Base-by-base conservation (phyloP, 2,329 filamentous ascomycete species). In the Aspergillus melleus region DNA sequence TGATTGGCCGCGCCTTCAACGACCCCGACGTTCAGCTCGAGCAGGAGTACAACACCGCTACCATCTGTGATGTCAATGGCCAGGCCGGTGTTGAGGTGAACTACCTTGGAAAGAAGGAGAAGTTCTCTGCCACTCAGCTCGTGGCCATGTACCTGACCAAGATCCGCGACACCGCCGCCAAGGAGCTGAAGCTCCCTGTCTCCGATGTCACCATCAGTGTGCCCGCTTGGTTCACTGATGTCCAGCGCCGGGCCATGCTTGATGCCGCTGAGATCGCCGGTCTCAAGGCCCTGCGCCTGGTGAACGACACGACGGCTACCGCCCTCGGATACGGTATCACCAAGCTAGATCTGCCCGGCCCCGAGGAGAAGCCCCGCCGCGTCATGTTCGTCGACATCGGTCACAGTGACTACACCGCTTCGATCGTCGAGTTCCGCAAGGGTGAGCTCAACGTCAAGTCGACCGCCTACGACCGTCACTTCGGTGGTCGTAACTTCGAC, bases 301-400 rank as follows among this genome's bases (percentile, higher is more conserved):
- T 99, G 84, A 99, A 99, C 81, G 95, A 98, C 81, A 97, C 92
- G 68, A 98, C 95, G 54, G 95, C 95, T 61, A 92, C 93, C 65
- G 95, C 95, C 64, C 88, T 99, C 50, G 95, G 95, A 66, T 99
- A 92, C 78, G 95, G 95, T 76, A 98, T 99, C 82, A 97, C 95
- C 72, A 98, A 99, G 85, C 85, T 93, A 63, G 95, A 99, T 77
- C 88, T 99, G 36, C 95, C 93, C 59, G 82, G 83, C 29, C 84
- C 89, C 47, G 95, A 98, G 72, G 93, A 98, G 87, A 92, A 92
- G 83, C 93, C 95, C 62, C 88, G 90, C 73, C 88, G 94, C 58
- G 92, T 98, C 57, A 88, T 86, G 68, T 97, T 99, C 72, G 81
- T 99, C 79, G 95, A 99, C 78, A 90, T 99, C 68, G 95, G 95